phyloP scores from a whole-genome alignment of 768 basidiomycete species.

The Rhizopogon vinicolor region DNA sequence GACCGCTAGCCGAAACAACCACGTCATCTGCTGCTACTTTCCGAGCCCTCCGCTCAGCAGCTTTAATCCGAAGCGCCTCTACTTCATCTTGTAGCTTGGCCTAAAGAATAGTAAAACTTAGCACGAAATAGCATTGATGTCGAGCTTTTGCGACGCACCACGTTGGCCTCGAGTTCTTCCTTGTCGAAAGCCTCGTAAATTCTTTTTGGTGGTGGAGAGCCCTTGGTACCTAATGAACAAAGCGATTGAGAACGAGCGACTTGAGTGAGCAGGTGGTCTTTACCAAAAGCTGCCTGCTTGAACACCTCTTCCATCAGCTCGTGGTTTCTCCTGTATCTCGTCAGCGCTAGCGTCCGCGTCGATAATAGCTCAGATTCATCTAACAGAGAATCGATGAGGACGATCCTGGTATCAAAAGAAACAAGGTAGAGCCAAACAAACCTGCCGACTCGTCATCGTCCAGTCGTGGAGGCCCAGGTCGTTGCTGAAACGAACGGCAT shows the following conservation, averaged over 20 bases:
- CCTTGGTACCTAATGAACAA: conserved; percentile 37
- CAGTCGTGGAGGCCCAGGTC: conserved; percentile 26
- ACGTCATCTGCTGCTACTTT: conserved; percentile 23
- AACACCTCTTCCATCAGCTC: conserved; percentile 85
- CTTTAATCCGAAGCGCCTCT: conserved; percentile 45
- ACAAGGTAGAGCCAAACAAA: conserved; percentile 30
- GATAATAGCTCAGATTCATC: conserved; percentile 72
- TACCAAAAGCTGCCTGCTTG: conserved; percentile 63
- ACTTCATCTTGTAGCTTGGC: conserved; percentile 56
- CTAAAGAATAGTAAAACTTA: conserved; percentile 27
- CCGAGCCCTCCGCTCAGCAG: conserved; percentile 39
- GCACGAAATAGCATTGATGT: neutral
- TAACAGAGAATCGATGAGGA: conserved; percentile 8
- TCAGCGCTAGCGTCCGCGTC: conserved; percentile 63
- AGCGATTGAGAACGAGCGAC: conserved; percentile 10
- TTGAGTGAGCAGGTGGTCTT: neutral
- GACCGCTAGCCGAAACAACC: conserved; percentile 22
- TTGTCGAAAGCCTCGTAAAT: conserved; percentile 62
- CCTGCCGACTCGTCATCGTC: conserved; percentile 70
- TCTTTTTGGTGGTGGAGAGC: conserved; percentile 30
- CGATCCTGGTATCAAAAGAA: neutral
- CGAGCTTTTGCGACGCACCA: conserved; percentile 32
- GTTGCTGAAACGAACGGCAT: conserved; percentile 14
- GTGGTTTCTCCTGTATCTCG: conserved; percentile 75
- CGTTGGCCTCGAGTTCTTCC: conserved; percentile 50